Evolutionary conservation across 2,329 filamentous ascomycete species (phyloP), one percentile per base, ranked within the genome.

Genomic region (Tolypocladium amazonense): DNA sequence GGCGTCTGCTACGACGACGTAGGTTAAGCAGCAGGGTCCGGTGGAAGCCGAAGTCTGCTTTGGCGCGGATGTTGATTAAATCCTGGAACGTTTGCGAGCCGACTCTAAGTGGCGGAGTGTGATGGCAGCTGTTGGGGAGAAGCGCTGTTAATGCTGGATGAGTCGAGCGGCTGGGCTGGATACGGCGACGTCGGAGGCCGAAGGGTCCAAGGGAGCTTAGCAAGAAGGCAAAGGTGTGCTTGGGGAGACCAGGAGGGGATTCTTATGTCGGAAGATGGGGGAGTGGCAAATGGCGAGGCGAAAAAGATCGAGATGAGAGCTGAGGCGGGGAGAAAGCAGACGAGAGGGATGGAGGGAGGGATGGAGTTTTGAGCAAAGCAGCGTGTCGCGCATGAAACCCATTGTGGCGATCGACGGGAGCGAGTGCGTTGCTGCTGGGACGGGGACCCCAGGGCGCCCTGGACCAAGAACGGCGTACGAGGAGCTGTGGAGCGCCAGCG

Each of bases 341-440:
- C 59, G 57, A 56, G 56, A 65, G 61, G 61, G 59, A 61, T 61
- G 62, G 65, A 64, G 62, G 62, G 66, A 65, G 62, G 63, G 61
- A 70, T 68, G 60, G 67, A 66, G 64, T 66, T 70, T 64, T 66
- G 62, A 64, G 63, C 66, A 68, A 65, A 66, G 63, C 65, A 62
- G 67, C 64, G 63, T 67, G 64, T 67, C 68, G 65, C 66, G 65
- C 67, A 69, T 66, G 64, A 67, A 69, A 70, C 68, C 65, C 70
- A 62, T 58, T 59, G 39, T 56, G 50, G 50, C 52, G 71, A 73
- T 73, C 70, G 71, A 71, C 59, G 67, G 59, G 66, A 73, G 72
- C 70, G 71, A 72, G 63, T 37, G 68, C 54, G 37, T 50, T 27
- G 58, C 58, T 53, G 43, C 56, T 58, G 56, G 45, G 45, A 52